Base-by-base conservation (phyloP, 2,329 filamentous ascomycete genomes). In the Fusarium setosum region DNA sequence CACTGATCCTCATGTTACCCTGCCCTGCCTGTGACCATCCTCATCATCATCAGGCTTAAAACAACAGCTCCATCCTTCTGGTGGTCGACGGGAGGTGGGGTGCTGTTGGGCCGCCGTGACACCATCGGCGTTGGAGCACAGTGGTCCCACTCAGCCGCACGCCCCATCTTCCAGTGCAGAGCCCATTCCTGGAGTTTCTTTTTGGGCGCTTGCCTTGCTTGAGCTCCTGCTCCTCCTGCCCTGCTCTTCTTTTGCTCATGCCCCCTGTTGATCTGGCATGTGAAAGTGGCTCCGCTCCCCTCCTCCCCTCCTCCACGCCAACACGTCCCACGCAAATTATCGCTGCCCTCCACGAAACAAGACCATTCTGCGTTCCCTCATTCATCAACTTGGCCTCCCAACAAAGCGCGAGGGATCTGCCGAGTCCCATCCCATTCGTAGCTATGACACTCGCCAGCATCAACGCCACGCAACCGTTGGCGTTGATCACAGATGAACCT, bases 231-330 rank as follows among this genome's bases (percentile, higher is more conserved):
- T 18, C 24, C 44, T 50, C 24, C 37, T 40, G 35, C 18, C 21
- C 31, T 47, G 51, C 40, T 44, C 41, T 47, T 35, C 15, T n/a
- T 32, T 18, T 42, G 34, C 34, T 13, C n/a, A 15, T 24, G 23
- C 12, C 48, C 62, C 59, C 56, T 67, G 60, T 55, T 63, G 54
- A 63, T 67, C 59, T 73, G 67, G 59, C 72, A 74, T 74, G 72
- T 74, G 72, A 74, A 71, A 74, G 71, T 69, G 70, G 63, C 54
- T 49, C 51, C 51, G 48, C 45, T 9, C 41, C 31, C n/a, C 32
- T 24, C 24, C 24, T 38, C 41, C 29, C 49, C 57, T 50, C 55
- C 59, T 44, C 60, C 56, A 31, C n/a, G n/a, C 34, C 40, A 38
- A 24, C 21, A 29, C 23, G 17, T 24, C 47, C 42, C 57, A 53